Base-by-base conservation (phyloP, 2,329 filamentous ascomycete species). In the Aspergillus pseudoterreus region DNA sequence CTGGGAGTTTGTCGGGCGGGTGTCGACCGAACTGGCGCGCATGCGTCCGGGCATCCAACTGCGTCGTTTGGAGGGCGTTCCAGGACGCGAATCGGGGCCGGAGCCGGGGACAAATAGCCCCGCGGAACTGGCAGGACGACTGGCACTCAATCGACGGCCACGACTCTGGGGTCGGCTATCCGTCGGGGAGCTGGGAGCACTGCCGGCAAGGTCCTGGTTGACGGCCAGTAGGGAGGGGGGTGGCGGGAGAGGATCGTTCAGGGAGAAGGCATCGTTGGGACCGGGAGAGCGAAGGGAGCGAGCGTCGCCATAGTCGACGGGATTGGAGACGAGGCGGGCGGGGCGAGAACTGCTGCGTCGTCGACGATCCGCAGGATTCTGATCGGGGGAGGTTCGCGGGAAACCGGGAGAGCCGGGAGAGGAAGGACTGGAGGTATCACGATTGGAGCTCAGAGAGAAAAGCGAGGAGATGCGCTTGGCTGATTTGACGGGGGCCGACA, bases 401-500 rank as follows among this genome's bases (percentile, higher is more conserved):
- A 56, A 47, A 33, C 47, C 54, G 43, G 64, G 54, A 12, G 63
- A 60, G 12, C 56, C 55, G 15, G 66, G 61, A 8, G 69, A 70
- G 2, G 60, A 59, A 1, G 68, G 63, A 38, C 60, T 56, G 30
- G 64, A 63, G 15, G 57, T 55, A 46, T 72, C 70, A 54, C 71
- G 70, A 36, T 66, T 60, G 19, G 68, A 68, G 11, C 69, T 64
- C 53, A 75, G 52, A 6, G 72, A 74, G 53, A 76, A 75, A 43
- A 76, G 66, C 35, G 74, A 76, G 10, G 73, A 75, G 51, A 76
- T 72, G 52, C 73, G 72, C 63, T 70, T 74, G 51, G 71, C 72
- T 51, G 71, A 71, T 58, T 73, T 74, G 51, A 67, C 65, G 47
- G 71, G 71, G 63, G 71, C 66, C 22, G 71, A 72, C 58, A 74